A percentile compares a stretch with the other conserved stretches of the same genome.
Evolutionary conservation across 805 yeast genomes (phyloP).

Genomic region (Yarrowia keelungensis): DNA sequence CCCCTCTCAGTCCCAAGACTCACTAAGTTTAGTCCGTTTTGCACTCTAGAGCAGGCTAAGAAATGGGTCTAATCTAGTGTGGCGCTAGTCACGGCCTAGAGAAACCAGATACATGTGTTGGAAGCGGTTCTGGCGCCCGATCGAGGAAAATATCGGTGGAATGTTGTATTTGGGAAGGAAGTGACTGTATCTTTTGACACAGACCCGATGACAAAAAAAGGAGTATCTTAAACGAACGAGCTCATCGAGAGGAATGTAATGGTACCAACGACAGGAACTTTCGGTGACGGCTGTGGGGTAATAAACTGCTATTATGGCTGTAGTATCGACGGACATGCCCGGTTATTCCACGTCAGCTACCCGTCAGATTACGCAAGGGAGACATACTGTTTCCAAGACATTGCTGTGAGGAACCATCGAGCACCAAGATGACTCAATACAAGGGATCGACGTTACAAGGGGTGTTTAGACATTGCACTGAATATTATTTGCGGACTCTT

Average conservation of each 20-base stretch:
- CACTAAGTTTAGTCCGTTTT: slow-evolving; percentile 17
- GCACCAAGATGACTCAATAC: neutral
- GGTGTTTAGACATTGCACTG: neutral
- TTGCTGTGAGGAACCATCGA: neutral
- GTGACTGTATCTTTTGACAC: neutral
- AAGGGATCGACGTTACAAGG: neutral
- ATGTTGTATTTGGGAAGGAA: neutral
- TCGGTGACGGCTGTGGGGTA: slow-evolving; percentile 1
- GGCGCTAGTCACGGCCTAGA: slow-evolving; percentile 20
- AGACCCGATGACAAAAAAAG: neutral
- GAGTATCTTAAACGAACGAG: slow-evolving; percentile 20
- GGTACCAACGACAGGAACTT: neutral
- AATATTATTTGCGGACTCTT: no score
- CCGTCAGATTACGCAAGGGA: neutral
- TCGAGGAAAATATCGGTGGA: neutral
- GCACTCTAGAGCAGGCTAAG: slow-evolving; percentile 33
- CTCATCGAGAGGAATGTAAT: neutral
- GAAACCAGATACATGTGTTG: slow-evolving; percentile 11
- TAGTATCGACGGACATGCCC: neutral
- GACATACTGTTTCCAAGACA: neutral
- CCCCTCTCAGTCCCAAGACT: slow-evolving; percentile 32
- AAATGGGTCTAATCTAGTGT: slow-evolving; percentile 8
- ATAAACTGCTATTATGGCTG: neutral
- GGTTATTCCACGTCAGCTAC: neutral
- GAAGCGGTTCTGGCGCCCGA: neutral